Base-by-base conservation (phyloP, 1,284 basidiomycete genomes). In the Cutaneotrichosporon daszewskae region DNA sequence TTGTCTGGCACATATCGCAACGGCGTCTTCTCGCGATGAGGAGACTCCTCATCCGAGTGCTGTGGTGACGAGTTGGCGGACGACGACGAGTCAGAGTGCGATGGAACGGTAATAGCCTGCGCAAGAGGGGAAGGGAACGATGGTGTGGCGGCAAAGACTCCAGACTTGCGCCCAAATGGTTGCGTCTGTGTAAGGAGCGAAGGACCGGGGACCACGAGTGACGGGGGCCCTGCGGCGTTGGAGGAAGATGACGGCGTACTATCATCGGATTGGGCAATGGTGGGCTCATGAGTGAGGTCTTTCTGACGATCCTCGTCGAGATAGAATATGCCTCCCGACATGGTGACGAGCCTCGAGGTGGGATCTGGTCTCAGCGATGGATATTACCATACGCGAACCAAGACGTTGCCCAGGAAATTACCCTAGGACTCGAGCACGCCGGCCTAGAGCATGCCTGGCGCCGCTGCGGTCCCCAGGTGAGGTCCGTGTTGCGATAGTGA, bases 111-210 rank as follows among this genome's bases (percentile, higher is more conserved):
- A 28, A 64, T 60, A 0, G 66, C 66, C 38, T 65, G 61, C 6
- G 66, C 66, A 1, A 71, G 52, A 1, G 68, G 68, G 1, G 66
- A 68, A 5, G 68, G 67, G 44, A 69, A 69, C 0, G 67, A 68
- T 2, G 68, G 68, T 0, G 67, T 68, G 0, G 68, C 62, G 2
- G 58, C 67, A 44, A 69, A 71, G 4, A 54, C 55, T 2, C 55
- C 54, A 35, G 62, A 58, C 43, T 62, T 65, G 31, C 64, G 57
- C 32, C 59, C 60, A 32, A 59, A 57, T 1, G 59, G 49, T 45
- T 38, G 22, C 18, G 51, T 35, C 18, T 58, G 58, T 0, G 62
- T 56, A 41, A 28, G 54, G 43, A 28, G 32, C 29, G 41, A 49
- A 13, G 45, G 31, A 11, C 34, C 45, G 19, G 20, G 27, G 20